Base-by-base conservation (phyloP, 225 moss, liverwort and hornwort genomes). In the Polytrichum formosum region DNA sequence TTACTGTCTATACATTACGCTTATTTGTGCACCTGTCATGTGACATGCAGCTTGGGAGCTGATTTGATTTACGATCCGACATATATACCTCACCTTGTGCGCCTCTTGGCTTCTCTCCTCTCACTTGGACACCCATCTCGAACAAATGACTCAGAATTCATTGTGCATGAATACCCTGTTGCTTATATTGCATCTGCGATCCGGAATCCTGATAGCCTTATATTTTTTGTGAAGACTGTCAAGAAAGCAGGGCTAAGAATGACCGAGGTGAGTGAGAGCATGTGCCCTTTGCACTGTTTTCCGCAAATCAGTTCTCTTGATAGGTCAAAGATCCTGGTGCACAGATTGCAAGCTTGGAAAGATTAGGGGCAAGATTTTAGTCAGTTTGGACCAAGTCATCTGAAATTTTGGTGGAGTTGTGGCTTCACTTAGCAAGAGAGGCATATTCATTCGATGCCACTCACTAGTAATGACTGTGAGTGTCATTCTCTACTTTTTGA, bases 41-140 rank as follows among this genome's bases (percentile, higher is more conserved):
- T 62, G 1, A 46, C 19, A 1, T 56, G 77, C 93, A 96, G 93
- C 66, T 67, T 96, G 79, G 96, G 96, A 81, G 87, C 91, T 67
- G 93, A 96, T 85, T 80, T 96, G 63, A 79, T 89, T 22, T 96
- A 96, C 29, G 90, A 91, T 71, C 88, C 93, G 2, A 75, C 78
- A 0, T 76, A 79, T 27, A 83, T 94, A 63, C 93, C 90, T 26
- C 80, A 81, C 71, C 78, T 96, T 35, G 85, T 93, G 70, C 88
- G 9, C 54, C 67, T 84, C 33, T 63, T 96, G 77, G 82, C 87
- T 55, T 76, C 88, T 17, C 77, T 93, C 1, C 85, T 96, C 26
- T 84, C 87, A 35, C 60, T 73, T 31, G 75, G 76, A 58, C 78
- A 74, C 73, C 76, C 84, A 6, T 28, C 46, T 16, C 74, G 75